Evolutionary conservation across 352 stramenopile genomes (phyloP), one percentile per base, ranked within the genome.

Genomic region (Lagenidium sp.): DNA sequence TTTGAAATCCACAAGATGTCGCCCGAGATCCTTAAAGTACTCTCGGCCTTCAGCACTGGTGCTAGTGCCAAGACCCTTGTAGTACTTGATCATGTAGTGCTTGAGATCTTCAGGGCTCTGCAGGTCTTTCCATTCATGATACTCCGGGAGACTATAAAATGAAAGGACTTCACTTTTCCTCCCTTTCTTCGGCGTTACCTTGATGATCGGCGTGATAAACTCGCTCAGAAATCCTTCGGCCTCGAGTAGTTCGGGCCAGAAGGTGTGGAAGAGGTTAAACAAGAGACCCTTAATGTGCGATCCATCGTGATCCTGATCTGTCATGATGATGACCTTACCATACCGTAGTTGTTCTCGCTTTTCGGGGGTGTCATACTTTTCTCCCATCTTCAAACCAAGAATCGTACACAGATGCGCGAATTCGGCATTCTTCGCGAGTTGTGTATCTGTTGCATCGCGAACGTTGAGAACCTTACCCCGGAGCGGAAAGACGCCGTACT

Each of bases 201-300:
- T 99, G 45, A 99, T 95, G 55, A 99, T 98, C 12, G 97, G 96
- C 22, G 97, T 99, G 63, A 99, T 99, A 63, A 99, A 99, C 50
- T 99, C 95, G 53, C 97, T 90, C 8, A 99, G 66, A 47, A 99
- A 99, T 16, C 86, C 85, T 11, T 84, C 73, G 36, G 94, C 57
- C 45, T 98, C 71, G 26, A 99, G 68, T 47, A 99, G 64, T 8
- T 86, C 91, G 0, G 97, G 97, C 96, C 96, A 99, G 57, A 98
- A 99, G 38, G 95, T 80, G 74, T 99, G 96, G 39, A 99, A 95
- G 32, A 99, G 92, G 57, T 99, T 99, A 68, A 99, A 98, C 28
- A 98, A 57, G 20, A 99, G 66, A 2, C 95, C 97, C 66, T 99
- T 99, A 77, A 99, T 99, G 67, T 99, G 97, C 28, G 82, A 97